A percentile compares a stretch with the other conserved stretches of the same genome.
Conservation (phyloP, 495 filamentous ascomycete species). For the Hypoxylon perforatum region DNA sequence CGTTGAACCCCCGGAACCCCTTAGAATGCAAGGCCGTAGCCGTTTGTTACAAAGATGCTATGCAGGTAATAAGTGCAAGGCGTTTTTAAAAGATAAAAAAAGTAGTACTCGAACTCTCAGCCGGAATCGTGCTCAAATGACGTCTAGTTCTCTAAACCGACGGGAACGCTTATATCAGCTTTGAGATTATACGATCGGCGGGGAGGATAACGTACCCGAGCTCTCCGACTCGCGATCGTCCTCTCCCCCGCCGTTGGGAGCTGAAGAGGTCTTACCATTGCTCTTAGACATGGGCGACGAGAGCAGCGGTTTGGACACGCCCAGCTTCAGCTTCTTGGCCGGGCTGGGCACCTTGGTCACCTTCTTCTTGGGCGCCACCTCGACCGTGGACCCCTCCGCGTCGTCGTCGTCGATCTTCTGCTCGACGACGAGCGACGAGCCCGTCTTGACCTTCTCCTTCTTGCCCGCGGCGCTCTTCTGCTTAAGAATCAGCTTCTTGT, state of each 20-base stretch:
- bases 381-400: constrained; percentile 52
- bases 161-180: neutral
- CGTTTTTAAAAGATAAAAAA: neutral
- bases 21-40: constrained; percentile 40
- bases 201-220: constrained; percentile 62
- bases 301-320: constrained; percentile 49
- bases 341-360: constrained; percentile 54
- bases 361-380: constrained; percentile 58
- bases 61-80: constrained; percentile 4
- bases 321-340: constrained; percentile 60
- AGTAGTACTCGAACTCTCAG: constrained; percentile 3
- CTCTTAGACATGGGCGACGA: constrained; percentile 51
- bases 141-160: too few relatives aligned
- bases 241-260: constrained; percentile 40
- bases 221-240: constrained; percentile 61
- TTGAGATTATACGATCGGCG: constrained; percentile 48
- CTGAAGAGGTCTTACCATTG: constrained; percentile 48
- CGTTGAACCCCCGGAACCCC: constrained; percentile 37
- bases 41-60: constrained; percentile 39
- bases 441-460: constrained; percentile 59
- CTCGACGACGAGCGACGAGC: constrained; percentile 53
- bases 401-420: constrained; percentile 53
- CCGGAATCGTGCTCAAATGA: neutral
- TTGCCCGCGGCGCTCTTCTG: constrained; percentile 52
- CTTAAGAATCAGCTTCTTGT: constrained; percentile 63